Conservation (phyloP, 192 early-diverging fungal species). For the Gaertneriomyces sp. region DNA sequence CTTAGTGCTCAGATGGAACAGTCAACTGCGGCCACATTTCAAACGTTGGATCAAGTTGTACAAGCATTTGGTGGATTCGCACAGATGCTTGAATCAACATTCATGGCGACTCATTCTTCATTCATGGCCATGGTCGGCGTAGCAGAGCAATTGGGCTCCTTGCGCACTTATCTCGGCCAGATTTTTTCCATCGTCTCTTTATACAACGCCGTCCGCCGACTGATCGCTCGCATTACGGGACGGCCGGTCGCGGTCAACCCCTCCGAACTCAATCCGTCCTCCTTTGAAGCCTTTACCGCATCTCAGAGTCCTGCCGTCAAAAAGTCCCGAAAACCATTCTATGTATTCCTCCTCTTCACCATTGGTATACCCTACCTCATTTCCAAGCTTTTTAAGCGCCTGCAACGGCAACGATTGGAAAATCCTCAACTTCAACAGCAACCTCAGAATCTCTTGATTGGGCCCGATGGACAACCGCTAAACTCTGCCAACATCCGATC, state of each 20-base stretch:
- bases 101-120: slow-evolving; percentile 81
- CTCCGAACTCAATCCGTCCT: slow-evolving; percentile 64
- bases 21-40: slow-evolving; percentile 87
- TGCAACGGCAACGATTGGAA: slow-evolving; percentile 51
- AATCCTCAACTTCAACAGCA: not conserved
- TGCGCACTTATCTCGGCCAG: slow-evolving; percentile 80
- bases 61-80: slow-evolving; percentile 96
- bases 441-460: not conserved
- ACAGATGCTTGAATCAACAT: slow-evolving; percentile 97
- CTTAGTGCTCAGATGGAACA: slow-evolving; percentile 82
- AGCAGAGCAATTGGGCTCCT: slow-evolving; percentile 95
- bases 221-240: slow-evolving; percentile 62
- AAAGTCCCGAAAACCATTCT: slow-evolving; percentile 56
- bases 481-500: slow-evolving; percentile 40
- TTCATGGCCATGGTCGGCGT: slow-evolving; percentile 94
- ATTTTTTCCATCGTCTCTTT: slow-evolving; percentile 78
- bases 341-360: slow-evolving; percentile 80
- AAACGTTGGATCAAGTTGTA: slow-evolving; percentile 88
- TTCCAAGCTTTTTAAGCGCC: slow-evolving; percentile 76
- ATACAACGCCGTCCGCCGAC: slow-evolving; percentile 62
- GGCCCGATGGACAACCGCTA: slow-evolving; percentile 29
- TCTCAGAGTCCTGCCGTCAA: not conserved
- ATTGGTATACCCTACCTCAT: slow-evolving; percentile 91
- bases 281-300: slow-evolving; percentile 66
- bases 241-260: slow-evolving; percentile 65